Evolutionary conservation across 345 rosid genomes (phyloP).

Genomic region (Camelina hispida): DNA sequence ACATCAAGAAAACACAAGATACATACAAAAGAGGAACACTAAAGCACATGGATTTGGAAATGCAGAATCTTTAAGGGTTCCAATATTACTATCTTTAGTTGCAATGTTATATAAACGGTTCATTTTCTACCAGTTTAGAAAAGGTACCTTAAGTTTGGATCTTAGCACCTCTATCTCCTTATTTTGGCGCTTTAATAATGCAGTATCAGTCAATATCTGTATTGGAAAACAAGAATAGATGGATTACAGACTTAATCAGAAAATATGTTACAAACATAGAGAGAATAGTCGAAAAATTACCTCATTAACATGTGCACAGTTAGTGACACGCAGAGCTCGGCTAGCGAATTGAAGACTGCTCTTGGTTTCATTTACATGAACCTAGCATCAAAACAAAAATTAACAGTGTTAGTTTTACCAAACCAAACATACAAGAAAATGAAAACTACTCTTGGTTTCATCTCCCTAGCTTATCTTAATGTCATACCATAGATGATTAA

Average conservation of each 20-base stretch:
- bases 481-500: constrained; percentile 16
- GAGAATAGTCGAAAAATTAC: constrained; percentile 43
- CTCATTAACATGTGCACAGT: constrained; percentile 96
- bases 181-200: constrained; percentile 93
- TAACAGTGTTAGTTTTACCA: constrained; percentile 6
- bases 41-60: constrained; percentile 79
- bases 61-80: constrained; percentile 47
- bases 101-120: constrained; percentile 39
- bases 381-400: constrained; percentile 52
- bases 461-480: constrained; percentile 53
- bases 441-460: constrained; percentile 84
- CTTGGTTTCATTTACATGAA: constrained; percentile 96
- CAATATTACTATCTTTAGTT: constrained; percentile 45
- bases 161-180: constrained; percentile 97
- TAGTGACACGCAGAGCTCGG: constrained; percentile 89
- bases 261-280: constrained; percentile 13
- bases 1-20: constrained; percentile 35
- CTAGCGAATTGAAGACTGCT: constrained; percentile 97
- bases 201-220: constrained; percentile 93
- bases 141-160: constrained; percentile 73
- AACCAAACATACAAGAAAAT: constrained; percentile 47
- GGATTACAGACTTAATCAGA: background rate
- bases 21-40: constrained; percentile 41
- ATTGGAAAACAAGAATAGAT: constrained; percentile 29
- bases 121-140: constrained; percentile 47